Evolutionary conservation across 768 basidiomycete genomes (phyloP), one percentile per base, ranked within the genome.

Genomic region (Termitomyces eurrhizus): DNA sequence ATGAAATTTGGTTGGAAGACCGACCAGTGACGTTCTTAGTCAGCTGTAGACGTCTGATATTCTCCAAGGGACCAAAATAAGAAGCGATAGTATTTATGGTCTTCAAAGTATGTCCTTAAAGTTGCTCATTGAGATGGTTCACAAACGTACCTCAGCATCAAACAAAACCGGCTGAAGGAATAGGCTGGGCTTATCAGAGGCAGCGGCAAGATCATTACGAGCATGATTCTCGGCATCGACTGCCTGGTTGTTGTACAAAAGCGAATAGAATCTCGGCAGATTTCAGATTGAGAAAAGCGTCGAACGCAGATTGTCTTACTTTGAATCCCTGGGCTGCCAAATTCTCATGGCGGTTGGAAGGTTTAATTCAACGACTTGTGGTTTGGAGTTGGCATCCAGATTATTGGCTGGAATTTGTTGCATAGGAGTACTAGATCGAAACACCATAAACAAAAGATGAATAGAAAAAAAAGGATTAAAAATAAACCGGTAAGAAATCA

Each of bases 401-500:
- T n/a, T 39, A 46, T 66, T 62, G 55, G 70, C 60, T 18, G 72
- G 65, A 52, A 72, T 66, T 55, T 70, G 69, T 66, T 78, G 76
- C 36, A 73, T 71, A 39, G 80, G 81, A 60, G 70, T 70, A 36
- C 80, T 80, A 60, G 7, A 37, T 36, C 14, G 36, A 53, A n/a
- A 41, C 18, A 41, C n/a, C 1, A 29, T 50, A 7, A 56, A 37
- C 21, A n/a, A 64, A 48, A 44, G 29, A 32, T 46, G 44, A 35
- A 57, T 26, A 54, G 51, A 51, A 32, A 44, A 46, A 39, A 58
- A 35, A 52, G 46, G 21, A 35, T 8, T 53, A 32, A 39, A n/a
- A 56, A 66, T 74, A 51, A 62, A 87, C 89, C 88, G 80, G 71
- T 90, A 92, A 29, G 92, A 92, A 55, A 93, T 76, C 58, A 90